These are phyloP conservation scores for Bruguiera hainesii DNA, from an alignment of 441 rosid species.

Conservation along the genomic window DNA sequence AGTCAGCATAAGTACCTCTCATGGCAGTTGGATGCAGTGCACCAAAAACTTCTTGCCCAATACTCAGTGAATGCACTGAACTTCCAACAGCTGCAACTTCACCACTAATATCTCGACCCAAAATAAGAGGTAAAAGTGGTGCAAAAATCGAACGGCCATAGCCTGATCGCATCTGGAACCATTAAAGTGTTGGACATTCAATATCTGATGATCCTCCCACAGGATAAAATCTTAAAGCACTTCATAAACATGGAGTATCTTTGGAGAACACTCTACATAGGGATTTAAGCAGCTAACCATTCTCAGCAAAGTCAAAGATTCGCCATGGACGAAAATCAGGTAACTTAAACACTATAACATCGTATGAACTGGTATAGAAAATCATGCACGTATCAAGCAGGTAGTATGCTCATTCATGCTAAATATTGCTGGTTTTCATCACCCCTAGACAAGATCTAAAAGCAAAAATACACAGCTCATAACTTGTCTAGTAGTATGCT, in stretches of 20 bases:
- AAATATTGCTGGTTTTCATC: too few species aligned
- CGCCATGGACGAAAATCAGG: too few species aligned
- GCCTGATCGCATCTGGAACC: slow-evolving; percentile 82
- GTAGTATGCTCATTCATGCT: too few species aligned
- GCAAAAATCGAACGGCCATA: slow-evolving; percentile 91
- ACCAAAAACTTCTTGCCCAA: slow-evolving; percentile 93
- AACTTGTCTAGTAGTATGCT: too few species aligned
- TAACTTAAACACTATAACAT: too few species aligned
- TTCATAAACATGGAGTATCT: background rate
- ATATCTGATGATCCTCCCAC: slow-evolving; percentile 6
- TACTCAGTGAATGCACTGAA: slow-evolving; percentile 53
- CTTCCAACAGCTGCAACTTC: slow-evolving; percentile 82
- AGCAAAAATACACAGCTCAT: too few species aligned
- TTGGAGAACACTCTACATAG: background rate
- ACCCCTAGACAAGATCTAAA: too few species aligned
- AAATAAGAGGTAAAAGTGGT: slow-evolving; percentile 80
- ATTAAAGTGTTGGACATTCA: slow-evolving; percentile 15
- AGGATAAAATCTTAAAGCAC: background rate
- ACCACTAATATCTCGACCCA: slow-evolving; percentile 94
- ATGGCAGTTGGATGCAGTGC: slow-evolving; percentile 96
- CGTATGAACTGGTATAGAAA: too few species aligned
- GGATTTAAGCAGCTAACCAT: too few species aligned
- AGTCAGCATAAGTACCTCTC: slow-evolving; percentile 89
- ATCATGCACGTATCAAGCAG: too few species aligned
- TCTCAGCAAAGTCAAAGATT: too few species aligned